Evolutionary conservation across 2,329 filamentous ascomycete genomes (phyloP).

Genomic region (Aspergillus ochraceus): DNA sequence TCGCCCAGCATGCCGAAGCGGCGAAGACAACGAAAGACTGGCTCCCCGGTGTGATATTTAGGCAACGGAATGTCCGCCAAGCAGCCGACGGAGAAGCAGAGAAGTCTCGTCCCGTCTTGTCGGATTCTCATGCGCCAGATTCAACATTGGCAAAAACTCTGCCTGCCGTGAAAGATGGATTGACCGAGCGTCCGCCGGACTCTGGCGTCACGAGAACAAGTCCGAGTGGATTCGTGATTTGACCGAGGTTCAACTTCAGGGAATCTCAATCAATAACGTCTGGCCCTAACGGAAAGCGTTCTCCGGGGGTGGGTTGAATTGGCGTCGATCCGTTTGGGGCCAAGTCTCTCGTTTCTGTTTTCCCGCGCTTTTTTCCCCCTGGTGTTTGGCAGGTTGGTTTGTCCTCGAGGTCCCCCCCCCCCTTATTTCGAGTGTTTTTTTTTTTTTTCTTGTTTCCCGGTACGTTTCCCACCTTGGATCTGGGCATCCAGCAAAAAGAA

Average conservation of each 20-base stretch:
- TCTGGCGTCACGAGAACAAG: conserved; percentile 3
- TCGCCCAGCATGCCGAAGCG: neutral
- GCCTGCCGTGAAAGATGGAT: neutral
- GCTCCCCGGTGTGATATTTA: neutral
- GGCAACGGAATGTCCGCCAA: neutral
- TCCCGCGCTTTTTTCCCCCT: neutral
- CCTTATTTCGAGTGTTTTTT: neutral
- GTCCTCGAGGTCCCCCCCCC: neutral
- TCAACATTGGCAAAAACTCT: neutral
- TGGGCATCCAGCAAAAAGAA: neutral
- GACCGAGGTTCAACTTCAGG: conserved; percentile 6
- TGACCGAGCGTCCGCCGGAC: neutral
- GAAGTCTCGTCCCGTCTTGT: neutral
- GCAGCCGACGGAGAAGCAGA: neutral
- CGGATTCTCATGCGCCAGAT: neutral
- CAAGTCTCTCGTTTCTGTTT: neutral
- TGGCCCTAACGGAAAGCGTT: conserved; percentile 16
- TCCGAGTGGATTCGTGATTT: neutral
- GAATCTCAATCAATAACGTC: neutral
- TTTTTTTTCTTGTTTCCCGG: neutral
- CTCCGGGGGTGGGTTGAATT: conserved; percentile 12
- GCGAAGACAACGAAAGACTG: neutral
- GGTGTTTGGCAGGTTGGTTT: neutral
- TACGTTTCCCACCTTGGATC: neutral
- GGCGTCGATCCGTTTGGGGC: conserved; percentile 6